Conservation (phyloP, 768 basidiomycete genomes). For the Trametes meyenii region DNA sequence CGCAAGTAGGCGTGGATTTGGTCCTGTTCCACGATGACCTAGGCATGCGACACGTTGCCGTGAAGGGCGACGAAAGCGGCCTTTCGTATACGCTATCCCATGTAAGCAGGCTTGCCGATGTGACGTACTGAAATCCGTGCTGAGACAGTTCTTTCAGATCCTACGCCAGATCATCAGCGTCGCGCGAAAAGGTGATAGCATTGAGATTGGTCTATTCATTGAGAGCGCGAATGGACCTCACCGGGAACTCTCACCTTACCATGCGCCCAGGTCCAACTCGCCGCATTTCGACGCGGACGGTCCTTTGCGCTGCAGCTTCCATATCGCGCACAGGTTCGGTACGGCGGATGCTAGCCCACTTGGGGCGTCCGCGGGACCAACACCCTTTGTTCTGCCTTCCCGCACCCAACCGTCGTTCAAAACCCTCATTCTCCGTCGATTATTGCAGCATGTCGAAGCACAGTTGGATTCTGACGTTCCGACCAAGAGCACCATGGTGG, state of each 20-base stretch:
- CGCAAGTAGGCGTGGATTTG: slow-evolving; percentile 84
- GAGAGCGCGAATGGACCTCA: slow-evolving; percentile 31
- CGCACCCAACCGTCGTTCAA: slow-evolving; percentile 47
- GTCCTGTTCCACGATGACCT: slow-evolving; percentile 91
- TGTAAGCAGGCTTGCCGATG: slow-evolving; percentile 53
- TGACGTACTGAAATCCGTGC: not conserved
- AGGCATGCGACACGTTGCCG: slow-evolving; percentile 83
- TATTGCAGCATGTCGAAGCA: slow-evolving; percentile 63
- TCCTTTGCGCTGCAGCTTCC: slow-evolving; percentile 58
- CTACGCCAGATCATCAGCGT: slow-evolving; percentile 79
- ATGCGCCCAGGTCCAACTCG: slow-evolving; percentile 16
- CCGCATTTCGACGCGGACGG: slow-evolving; percentile 34
- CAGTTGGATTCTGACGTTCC: slow-evolving; percentile 42
- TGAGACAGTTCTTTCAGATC: slow-evolving; percentile 53
- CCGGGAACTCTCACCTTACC: slow-evolving; percentile 7
- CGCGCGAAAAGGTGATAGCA: slow-evolving; percentile 72
- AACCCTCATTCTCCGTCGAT: slow-evolving; percentile 58
- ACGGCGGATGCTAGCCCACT: slow-evolving; percentile 2
- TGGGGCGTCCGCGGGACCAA: not conserved
- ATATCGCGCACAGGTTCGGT: slow-evolving; percentile 54
- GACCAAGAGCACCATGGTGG: slow-evolving; percentile 45
- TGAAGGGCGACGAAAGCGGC: slow-evolving; percentile 83
- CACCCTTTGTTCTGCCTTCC: slow-evolving; percentile 24
- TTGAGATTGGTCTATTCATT: slow-evolving; percentile 82
- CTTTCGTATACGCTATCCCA: slow-evolving; percentile 80